Conservation (phyloP, 805 yeast genomes). For the Teunomyces stri region DNA sequence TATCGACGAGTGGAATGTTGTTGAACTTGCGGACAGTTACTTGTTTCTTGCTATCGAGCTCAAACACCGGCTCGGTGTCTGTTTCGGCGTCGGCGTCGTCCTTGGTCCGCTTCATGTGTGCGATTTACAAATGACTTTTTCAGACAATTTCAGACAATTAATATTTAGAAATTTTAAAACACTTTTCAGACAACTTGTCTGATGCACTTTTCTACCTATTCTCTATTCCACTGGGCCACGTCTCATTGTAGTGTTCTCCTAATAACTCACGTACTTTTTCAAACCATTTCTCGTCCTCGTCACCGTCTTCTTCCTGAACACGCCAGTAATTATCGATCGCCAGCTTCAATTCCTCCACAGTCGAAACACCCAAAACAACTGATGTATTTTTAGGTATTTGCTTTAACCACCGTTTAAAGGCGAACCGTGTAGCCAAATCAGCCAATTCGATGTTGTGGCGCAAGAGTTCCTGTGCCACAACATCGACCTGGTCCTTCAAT, state of each 20-base stretch:
- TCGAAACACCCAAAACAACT: conserved; percentile 78
- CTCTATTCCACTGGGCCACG: conserved; percentile 54
- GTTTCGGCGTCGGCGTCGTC: neutral
- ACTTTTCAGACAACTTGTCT: neutral
- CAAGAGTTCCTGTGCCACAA: conserved; percentile 39
- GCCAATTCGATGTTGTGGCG: conserved; percentile 64
- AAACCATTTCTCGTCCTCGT: conserved; percentile 44
- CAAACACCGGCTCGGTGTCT: conserved; percentile 19
- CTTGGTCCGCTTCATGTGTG: neutral
- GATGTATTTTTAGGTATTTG: conserved; percentile 19
- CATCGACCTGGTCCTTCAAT: conserved; percentile 53
- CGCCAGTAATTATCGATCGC: conserved; percentile 60
- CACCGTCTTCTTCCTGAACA: conserved; percentile 35
- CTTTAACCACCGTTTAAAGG: conserved; percentile 55
- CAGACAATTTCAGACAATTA: too few relatives aligned
- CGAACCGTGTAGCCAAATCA: conserved; percentile 75
- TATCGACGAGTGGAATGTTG: conserved; percentile 67
- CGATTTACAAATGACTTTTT: neutral
- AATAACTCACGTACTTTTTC: conserved; percentile 41
- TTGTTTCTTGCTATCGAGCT: conserved; percentile 48
- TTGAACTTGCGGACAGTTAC: conserved; percentile 74
- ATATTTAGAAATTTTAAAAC: too few relatives aligned
- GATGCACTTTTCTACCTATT: neutral
- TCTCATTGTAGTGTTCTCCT: conserved; percentile 59
- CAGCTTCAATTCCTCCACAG: conserved; percentile 55